Percentiles rank a stretch among this genome's conserved stretches.
Evolutionary conservation across 2,329 filamentous ascomycete species (phyloP).

Genomic region (Colletotrichum endophyticum): DNA sequence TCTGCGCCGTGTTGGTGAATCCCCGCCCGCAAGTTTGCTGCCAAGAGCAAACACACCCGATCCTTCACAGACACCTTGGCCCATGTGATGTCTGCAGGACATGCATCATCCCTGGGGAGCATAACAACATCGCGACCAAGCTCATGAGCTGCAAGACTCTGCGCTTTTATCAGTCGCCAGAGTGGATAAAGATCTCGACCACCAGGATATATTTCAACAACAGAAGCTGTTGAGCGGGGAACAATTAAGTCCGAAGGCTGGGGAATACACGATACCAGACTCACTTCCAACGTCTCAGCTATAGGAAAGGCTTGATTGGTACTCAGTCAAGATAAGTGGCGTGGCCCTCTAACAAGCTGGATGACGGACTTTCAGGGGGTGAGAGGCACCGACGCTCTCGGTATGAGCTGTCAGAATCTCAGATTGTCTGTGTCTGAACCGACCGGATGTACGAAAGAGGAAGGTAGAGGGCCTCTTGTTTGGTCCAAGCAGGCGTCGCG

Average conservation of each 20-base stretch:
- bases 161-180: neutral
- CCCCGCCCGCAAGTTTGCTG: neutral
- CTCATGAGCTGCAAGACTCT: neutral
- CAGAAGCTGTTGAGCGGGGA: neutral
- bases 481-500: neutral
- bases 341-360: neutral
- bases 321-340: neutral
- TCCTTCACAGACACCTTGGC: neutral
- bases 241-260: neutral
- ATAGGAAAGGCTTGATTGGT: neutral
- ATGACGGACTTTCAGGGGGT: neutral
- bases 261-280: neutral
- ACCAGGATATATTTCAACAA: neutral
- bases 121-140: neutral
- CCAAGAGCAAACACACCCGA: neutral
- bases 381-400: neutral
- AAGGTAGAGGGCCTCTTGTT: neutral
- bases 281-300: neutral
- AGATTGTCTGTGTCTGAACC: neutral
- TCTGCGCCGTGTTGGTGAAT: neutral
- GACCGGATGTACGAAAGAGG: neutral
- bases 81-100: neutral
- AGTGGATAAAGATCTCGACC: neutral
- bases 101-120: neutral
- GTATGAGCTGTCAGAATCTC: neutral